These are phyloP conservation scores for Globisporangium recalcitrans DNA, from an alignment of 352 stramenopile species.

Conservation along the genomic window DNA sequence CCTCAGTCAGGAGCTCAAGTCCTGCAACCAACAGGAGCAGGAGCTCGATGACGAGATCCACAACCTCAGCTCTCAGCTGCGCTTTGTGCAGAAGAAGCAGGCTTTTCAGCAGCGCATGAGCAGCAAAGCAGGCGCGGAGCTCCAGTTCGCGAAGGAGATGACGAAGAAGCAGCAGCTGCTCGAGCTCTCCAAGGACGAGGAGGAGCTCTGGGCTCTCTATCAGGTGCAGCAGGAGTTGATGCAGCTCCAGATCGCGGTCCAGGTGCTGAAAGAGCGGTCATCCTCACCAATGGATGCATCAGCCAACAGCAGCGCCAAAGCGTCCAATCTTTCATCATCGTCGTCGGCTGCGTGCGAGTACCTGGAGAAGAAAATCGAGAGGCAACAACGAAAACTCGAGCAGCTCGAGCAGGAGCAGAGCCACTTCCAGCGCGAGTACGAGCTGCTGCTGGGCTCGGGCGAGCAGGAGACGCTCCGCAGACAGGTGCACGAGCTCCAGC, in stretches of 20 bases:
- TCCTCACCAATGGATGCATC: background rate
- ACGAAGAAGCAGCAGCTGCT: slow-evolving; percentile 28
- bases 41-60: slow-evolving; percentile 30
- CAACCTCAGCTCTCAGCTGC: slow-evolving; percentile 30
- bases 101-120: slow-evolving; percentile 47
- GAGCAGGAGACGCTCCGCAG: slow-evolving; percentile 47
- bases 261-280: slow-evolving; percentile 30
- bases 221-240: slow-evolving; percentile 52
- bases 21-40: slow-evolving; percentile 24
- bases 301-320: background rate
- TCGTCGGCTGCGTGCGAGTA: slow-evolving; percentile 35
- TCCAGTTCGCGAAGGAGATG: slow-evolving; percentile 27
- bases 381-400: slow-evolving; percentile 36
- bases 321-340: slow-evolving; percentile 9
- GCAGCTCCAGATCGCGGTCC: slow-evolving; percentile 49
- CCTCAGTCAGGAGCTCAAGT: slow-evolving; percentile 20
- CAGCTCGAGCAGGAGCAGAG: slow-evolving; percentile 28
- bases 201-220: slow-evolving; percentile 50
- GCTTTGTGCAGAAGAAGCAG: slow-evolving; percentile 41
- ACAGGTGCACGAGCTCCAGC: slow-evolving; percentile 61
- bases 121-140: slow-evolving; percentile 16
- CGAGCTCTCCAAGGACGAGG: slow-evolving; percentile 46
- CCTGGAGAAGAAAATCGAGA: slow-evolving; percentile 42
- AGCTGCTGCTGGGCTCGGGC: slow-evolving; percentile 31
- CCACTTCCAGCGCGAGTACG: slow-evolving; percentile 30